Base-by-base conservation (phyloP, 1,284 basidiomycete genomes). In the Irpex sp. region DNA sequence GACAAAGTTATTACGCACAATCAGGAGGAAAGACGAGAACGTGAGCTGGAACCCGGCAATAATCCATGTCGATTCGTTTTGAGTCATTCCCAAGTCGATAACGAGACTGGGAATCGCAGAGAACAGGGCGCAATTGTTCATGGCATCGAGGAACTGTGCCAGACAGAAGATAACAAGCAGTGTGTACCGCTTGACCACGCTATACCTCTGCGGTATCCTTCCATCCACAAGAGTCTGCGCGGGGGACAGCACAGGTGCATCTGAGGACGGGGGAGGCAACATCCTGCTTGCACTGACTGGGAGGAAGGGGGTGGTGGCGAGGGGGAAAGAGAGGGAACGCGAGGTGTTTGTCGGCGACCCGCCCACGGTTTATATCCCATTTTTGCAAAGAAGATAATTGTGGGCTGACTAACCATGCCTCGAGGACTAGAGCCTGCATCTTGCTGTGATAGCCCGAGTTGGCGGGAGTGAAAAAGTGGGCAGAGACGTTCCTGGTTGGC, bases 121-220 rank as follows among this genome's bases (percentile, higher is more conserved):
- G 66, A 80, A 79, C 58, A 83, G 71, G 1, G 78, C 76, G 3
- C 81, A 78, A 67, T 79, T 83, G 71, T 79, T 80, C 76, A 82
- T 79, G 11, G 81, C 69, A 43, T 79, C 80, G 65, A 84, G 70
- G 68, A 79, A 81, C 63, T 81, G 78, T 3, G 80, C 78, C 19
- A 77, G 71, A 60, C 81, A 81, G 66, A 81, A 80, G 49, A 79
- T 67, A n/a, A 72, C 58, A n/a, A 83, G 71, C 6, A 82, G 65
- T 15, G 75, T 53, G 50, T 74, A 74, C 33, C 70, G 69, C 55
- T 71, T 68, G 26, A 62, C 66, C 31, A 63, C 61, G 31, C 62
- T 72, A 63, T 71, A 76, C 71, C 59, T 70, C 68, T 65, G 71
- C 15, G 57, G 67, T 50, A 62, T 69, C 39, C 66, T 63, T 26